A percentile compares a stretch with the other conserved stretches of the same genome.
Conservation (phyloP, 192 early-diverging fungal genomes). For the Coemansia sp. region DNA sequence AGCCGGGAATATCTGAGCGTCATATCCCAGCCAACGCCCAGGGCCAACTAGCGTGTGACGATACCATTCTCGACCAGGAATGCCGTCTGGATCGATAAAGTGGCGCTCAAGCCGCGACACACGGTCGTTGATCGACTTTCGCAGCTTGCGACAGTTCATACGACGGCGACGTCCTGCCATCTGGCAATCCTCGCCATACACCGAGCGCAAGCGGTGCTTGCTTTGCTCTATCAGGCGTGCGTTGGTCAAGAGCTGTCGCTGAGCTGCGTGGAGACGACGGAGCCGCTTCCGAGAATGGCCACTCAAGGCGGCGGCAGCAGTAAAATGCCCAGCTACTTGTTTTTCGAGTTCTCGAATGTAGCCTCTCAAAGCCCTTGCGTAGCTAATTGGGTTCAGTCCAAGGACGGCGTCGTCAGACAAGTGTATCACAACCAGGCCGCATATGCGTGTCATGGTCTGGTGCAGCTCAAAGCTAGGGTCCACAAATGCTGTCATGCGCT, state of each 20-base stretch:
- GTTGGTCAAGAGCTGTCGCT: slow-evolving; percentile 30
- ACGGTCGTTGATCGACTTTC: slow-evolving; percentile 51
- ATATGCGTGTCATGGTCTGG: slow-evolving; percentile 47
- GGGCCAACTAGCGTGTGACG: slow-evolving; percentile 62
- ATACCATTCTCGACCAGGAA: slow-evolving; percentile 60
- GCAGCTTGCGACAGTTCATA: slow-evolving; percentile 28
- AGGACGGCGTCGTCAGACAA: slow-evolving; percentile 54
- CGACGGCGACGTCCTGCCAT: slow-evolving; percentile 40
- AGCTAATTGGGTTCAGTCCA: slow-evolving; percentile 38
- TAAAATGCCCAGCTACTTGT: slow-evolving; percentile 12
- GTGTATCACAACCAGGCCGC: slow-evolving; percentile 49
- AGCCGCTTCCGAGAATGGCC: slow-evolving; percentile 6
- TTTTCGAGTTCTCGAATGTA: slow-evolving; percentile 44
- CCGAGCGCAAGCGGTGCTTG: slow-evolving; percentile 16
- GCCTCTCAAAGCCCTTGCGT: slow-evolving; percentile 47
- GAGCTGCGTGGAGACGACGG: slow-evolving; percentile 24
- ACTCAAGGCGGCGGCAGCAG: neutral
- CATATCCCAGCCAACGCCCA: slow-evolving; percentile 55
- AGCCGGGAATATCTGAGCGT: slow-evolving; percentile 54
- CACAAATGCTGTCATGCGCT: slow-evolving; percentile 58
- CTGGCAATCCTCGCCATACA: slow-evolving; percentile 49
- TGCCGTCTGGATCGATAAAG: slow-evolving; percentile 58
- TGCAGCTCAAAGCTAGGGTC: slow-evolving; percentile 59
- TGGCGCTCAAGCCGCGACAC: slow-evolving; percentile 55
- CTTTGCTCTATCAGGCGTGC: slow-evolving; percentile 34